Evolutionary conservation across 176 grass and related monocot genomes (phyloP).

Genomic region (Ensete ventricosum): DNA sequence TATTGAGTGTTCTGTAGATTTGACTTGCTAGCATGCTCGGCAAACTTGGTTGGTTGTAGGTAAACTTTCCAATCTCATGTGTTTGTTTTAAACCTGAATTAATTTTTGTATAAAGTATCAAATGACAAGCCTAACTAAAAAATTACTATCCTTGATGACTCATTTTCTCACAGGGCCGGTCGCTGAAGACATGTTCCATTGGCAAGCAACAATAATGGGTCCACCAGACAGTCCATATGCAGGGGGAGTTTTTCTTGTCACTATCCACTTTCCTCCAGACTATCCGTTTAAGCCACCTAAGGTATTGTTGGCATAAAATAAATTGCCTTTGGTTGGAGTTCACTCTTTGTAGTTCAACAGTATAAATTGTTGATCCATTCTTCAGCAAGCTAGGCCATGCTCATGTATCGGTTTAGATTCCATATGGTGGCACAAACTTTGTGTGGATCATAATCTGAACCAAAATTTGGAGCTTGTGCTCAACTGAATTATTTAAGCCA

Average conservation of each 20-base stretch:
- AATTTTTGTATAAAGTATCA: neutral
- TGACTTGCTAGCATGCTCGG: neutral
- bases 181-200: conserved; percentile 12
- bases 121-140: neutral
- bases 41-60: neutral
- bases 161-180: neutral
- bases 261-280: conserved; percentile 12
- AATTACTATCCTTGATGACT: neutral
- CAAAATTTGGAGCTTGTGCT: neutral
- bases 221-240: conserved; percentile 14
- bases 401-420: neutral
- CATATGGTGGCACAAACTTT: neutral
- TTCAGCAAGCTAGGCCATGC: neutral
- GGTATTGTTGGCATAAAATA: neutral
- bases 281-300: conserved; percentile 8
- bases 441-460: neutral
- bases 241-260: conserved; percentile 9
- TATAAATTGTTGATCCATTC: neutral
- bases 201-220: conserved; percentile 11
- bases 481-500: too few species aligned
- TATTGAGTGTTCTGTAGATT: neutral
- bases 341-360: neutral
- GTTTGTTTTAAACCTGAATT: neutral
- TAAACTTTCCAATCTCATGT: neutral
- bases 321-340: too few species aligned